Evolutionary conservation across 2,329 filamentous ascomycete species (phyloP), one percentile per base, ranked within the genome.

Genomic region (Colletotrichum sp.): DNA sequence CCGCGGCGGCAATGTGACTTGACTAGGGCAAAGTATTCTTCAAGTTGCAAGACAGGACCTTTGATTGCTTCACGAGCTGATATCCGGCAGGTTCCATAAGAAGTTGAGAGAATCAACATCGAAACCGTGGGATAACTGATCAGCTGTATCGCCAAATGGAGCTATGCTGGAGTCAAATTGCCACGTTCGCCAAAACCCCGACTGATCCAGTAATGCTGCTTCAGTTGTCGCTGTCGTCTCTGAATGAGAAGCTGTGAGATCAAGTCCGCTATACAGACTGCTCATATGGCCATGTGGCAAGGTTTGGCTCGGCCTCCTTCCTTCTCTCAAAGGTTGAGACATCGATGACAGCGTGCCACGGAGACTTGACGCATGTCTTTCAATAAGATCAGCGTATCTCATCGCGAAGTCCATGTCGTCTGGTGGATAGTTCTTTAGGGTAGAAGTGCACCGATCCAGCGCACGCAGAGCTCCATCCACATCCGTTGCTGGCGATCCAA

Each of bases 321-420:
- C 55, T 58, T 58, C 55, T 28, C 25, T 58, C 55, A 3, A 7
- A 22, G 43, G 43, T 13, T 60, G 48, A 25, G 34, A 58, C 18
- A 27, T 28, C 27, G 55, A 56, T 27, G 30, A n/a, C 16, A 73
- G 22, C 13, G 34, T 64, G 39, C 16, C 56, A 16, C 65, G 55
- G 18, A 74, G 65, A 55, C 61, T 52, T 6, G 75, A 65, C 0
- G 75, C 75, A 48, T 80, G 79, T 27, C 77, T 79, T 25, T 79
- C 79, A 10, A 80, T 73, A 10, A 80, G 74, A 13, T 79, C 65
- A 0, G 78, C 79, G 36, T 80, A 80, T 48, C 79, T 71, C 32
- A 80, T 55, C 0, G 79, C 73, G 67, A 80, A 80, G 15, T 80
- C 79, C 79, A 80, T 80, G 5, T 80, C 79, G 32, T 80, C 79